Evolutionary conservation across 257 asterid species (phyloP).

Genomic region (Ballota nigra): DNA sequence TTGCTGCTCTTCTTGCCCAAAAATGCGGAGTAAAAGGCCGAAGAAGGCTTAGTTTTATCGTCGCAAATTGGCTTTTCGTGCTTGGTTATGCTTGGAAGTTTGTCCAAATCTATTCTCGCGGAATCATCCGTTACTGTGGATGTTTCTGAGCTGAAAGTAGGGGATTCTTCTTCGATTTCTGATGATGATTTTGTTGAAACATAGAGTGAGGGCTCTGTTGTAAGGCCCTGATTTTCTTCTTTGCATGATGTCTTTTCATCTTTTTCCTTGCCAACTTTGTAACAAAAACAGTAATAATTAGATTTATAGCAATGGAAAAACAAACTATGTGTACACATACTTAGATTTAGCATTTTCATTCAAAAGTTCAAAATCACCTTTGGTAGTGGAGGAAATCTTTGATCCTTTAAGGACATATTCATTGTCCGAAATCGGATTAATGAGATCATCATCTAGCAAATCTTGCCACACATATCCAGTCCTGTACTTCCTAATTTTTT

Average conservation of each 20-base stretch:
- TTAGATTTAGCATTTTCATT: not conserved
- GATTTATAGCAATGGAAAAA: not conserved
- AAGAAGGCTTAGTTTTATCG: constrained; percentile 10
- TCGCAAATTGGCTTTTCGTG: constrained; percentile 3
- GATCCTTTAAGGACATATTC: constrained; percentile 95
- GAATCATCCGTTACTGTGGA: constrained; percentile 65
- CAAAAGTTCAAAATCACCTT: constrained; percentile 35
- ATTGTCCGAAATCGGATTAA: constrained; percentile 83
- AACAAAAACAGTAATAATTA: not conserved
- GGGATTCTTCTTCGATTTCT: constrained; percentile 70
- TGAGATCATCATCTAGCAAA: constrained; percentile 86
- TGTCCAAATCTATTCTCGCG: constrained; percentile 34
- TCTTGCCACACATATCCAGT: constrained; percentile 93
- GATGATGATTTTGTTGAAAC: constrained; percentile 40
- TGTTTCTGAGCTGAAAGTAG: constrained; percentile 51
- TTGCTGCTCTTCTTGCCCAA: constrained; percentile 29
- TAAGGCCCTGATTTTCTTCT: constrained; percentile 30
- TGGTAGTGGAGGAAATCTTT: constrained; percentile 39
- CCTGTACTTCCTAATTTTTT: constrained; percentile 59
- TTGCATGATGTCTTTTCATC: constrained; percentile 21
- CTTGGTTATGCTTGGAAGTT: constrained; percentile 12
- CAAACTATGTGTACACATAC: not conserved
- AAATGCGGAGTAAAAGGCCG: constrained; percentile 23
- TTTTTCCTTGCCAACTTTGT: constrained; percentile 33
- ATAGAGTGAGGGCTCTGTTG: constrained; percentile 34